These are phyloP conservation scores for Breviolum minutum DNA, from an alignment of 73 alveolate species.

Conservation along the genomic window DNA sequence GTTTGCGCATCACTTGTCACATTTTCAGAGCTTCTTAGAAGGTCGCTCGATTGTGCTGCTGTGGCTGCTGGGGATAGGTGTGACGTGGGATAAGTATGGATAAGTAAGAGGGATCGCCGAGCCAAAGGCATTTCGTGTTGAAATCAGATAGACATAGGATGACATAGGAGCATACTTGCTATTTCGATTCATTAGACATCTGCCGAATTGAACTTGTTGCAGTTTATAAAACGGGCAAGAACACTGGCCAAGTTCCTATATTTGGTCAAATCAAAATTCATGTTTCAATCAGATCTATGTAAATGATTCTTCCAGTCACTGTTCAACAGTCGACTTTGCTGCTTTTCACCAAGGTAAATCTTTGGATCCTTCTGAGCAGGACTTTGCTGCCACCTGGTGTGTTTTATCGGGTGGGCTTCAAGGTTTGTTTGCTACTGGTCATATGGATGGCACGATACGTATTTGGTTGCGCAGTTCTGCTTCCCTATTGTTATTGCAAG, in stretches of 20 bases:
- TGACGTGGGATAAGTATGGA: too few species aligned
- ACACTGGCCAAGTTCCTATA: too few species aligned
- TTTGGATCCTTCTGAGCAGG: background rate
- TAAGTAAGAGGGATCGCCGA: too few species aligned
- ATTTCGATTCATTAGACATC: too few species aligned
- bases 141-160: too few species aligned
- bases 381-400: conserved; percentile 16
- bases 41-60: background rate
- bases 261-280: too few species aligned
- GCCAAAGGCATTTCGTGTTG: too few species aligned
- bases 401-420: conserved; percentile 41
- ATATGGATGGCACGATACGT: conserved; percentile 39
- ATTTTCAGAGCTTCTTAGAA: conserved; percentile 31
- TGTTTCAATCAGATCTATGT: too few species aligned
- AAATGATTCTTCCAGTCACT: too few species aligned
- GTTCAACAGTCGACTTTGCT: background rate
- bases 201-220: too few species aligned
- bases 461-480: conserved; percentile 51
- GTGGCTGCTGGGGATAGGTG: background rate
- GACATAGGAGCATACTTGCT: too few species aligned
- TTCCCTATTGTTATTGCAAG: conserved; percentile 49
- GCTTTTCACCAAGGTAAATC: background rate
- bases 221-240: too few species aligned
- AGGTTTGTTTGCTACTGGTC: conserved; percentile 39
- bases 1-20: conserved; percentile 70